A percentile compares a stretch with the other conserved stretches of the same genome.
These are phyloP conservation scores for Calonectria pauciramosa DNA, from an alignment of 2,329 filamentous ascomycete genomes.

Conservation along the genomic window DNA sequence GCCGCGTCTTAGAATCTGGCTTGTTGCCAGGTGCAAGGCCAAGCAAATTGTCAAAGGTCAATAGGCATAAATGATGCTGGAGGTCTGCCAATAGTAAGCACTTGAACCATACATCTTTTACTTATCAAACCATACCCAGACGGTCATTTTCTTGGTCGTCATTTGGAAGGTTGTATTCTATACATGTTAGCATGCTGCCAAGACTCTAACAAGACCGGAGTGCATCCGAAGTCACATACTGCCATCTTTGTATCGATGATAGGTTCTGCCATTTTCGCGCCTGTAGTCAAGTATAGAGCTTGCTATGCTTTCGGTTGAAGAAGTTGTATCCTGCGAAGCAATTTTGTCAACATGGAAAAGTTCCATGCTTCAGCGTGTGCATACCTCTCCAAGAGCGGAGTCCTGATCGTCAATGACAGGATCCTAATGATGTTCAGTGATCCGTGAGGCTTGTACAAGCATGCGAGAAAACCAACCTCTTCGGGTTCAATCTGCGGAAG, in stretches of 20 bases:
- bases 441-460: not conserved
- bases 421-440: too few species aligned
- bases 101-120: not conserved
- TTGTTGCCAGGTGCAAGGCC: conserved; percentile 4
- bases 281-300: conserved; percentile 23
- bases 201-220: not conserved
- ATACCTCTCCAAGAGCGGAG: not conserved
- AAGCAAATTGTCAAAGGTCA: conserved; percentile 13
- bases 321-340: not conserved
- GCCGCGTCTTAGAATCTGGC: not conserved
- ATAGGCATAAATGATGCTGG: conserved; percentile 7
- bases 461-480: not conserved
- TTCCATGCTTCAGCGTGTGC: not conserved
- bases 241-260: not conserved
- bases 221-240: not conserved
- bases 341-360: not conserved
- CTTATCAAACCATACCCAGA: not conserved
- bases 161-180: conserved; percentile 19
- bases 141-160: conserved; percentile 15
- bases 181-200: not conserved
- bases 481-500: not conserved
- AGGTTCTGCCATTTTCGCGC: conserved; percentile 18
- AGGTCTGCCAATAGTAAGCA: conserved; percentile 6
- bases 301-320: conserved; percentile 4
- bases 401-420: not conserved